Percentiles rank a stretch among this genome's conserved stretches.
These are phyloP conservation scores for Backusella tarrabulga DNA, from an alignment of 192 early-diverging fungal genomes.

Conservation along the genomic window DNA sequence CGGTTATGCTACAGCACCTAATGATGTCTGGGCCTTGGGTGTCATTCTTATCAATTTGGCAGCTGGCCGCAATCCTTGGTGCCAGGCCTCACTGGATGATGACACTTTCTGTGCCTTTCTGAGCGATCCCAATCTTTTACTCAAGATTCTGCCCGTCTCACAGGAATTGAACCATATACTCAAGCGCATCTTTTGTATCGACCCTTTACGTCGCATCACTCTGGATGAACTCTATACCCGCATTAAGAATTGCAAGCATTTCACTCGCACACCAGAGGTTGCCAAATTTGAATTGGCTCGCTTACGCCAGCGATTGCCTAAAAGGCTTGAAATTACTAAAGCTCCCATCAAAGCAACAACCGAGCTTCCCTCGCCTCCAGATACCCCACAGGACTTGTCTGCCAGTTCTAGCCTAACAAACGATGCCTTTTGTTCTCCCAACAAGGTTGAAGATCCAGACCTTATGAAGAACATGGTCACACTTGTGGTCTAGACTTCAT, in stretches of 20 bases:
- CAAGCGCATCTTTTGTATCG: conserved; percentile 69
- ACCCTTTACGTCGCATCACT: conserved; percentile 56
- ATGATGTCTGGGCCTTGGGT: conserved; percentile 89
- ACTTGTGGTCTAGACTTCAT: conserved; percentile 9
- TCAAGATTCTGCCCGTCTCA: conserved; percentile 65
- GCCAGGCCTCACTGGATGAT: conserved; percentile 66
- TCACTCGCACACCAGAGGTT: conserved; percentile 40
- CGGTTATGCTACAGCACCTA: conserved; percentile 64
- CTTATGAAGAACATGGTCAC: conserved; percentile 10
- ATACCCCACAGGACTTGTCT: neutral
- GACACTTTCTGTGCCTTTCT: conserved; percentile 75
- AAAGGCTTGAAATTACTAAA: neutral
- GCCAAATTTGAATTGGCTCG: conserved; percentile 18
- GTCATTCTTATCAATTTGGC: conserved; percentile 88
- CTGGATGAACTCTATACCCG: conserved; percentile 39
- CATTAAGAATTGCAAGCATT: conserved; percentile 43
- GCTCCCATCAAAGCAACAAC: neutral
- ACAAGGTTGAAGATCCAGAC: neutral
- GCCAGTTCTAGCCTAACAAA: conserved; percentile 4
- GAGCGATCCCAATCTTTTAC: conserved; percentile 59
- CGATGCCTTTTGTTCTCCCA: neutral
- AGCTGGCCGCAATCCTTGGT: conserved; percentile 82
- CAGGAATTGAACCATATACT: conserved; percentile 68
- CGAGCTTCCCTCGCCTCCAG: conserved; percentile 3
- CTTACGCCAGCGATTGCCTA: neutral